phyloP scores from a whole-genome alignment of 441 rosid genomes.

The Populus hybrid region DNA sequence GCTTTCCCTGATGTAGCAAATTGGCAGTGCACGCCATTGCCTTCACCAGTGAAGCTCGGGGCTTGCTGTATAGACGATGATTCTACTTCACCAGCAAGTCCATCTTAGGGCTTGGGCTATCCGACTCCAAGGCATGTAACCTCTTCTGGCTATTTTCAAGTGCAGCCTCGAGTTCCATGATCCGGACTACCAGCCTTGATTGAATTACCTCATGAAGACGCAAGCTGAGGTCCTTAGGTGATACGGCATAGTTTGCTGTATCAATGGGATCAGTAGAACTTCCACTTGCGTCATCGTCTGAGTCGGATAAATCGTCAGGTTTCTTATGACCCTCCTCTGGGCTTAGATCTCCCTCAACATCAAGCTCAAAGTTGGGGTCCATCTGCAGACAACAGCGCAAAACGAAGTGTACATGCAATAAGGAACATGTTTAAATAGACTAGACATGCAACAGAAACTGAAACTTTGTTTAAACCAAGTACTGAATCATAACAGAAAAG shows the following conservation, averaged over 20 bases:
- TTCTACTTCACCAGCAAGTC: not conserved
- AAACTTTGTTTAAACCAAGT: not conserved
- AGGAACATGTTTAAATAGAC: no score
- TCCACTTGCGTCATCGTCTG: constrained; percentile 12
- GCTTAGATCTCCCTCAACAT: constrained; percentile 14
- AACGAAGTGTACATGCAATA: not conserved
- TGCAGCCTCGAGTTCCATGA: constrained; percentile 37
- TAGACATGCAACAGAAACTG: not conserved
- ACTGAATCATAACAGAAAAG: not conserved
- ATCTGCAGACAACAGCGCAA: constrained; percentile 4
- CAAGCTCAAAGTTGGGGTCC: constrained; percentile 11
- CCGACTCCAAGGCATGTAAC: constrained; percentile 17
- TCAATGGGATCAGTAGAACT: not conserved
- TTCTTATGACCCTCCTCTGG: not conserved
- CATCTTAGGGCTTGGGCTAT: not conserved
- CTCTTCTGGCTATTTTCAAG: constrained; percentile 27
- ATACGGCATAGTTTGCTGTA: constrained; percentile 17
- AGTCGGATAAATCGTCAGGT: constrained; percentile 9
- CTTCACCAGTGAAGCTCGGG: not conserved
- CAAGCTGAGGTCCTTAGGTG: constrained; percentile 32
- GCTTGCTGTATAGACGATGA: not conserved
- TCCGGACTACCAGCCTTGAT: constrained; percentile 28
- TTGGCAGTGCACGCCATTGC: not conserved
- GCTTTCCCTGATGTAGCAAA: not conserved
- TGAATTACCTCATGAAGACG: constrained; percentile 38